Evolutionary conservation across 176 grass and related monocot species (phyloP), one percentile per base, ranked within the genome.

Genomic region (Chloris gayana): DNA sequence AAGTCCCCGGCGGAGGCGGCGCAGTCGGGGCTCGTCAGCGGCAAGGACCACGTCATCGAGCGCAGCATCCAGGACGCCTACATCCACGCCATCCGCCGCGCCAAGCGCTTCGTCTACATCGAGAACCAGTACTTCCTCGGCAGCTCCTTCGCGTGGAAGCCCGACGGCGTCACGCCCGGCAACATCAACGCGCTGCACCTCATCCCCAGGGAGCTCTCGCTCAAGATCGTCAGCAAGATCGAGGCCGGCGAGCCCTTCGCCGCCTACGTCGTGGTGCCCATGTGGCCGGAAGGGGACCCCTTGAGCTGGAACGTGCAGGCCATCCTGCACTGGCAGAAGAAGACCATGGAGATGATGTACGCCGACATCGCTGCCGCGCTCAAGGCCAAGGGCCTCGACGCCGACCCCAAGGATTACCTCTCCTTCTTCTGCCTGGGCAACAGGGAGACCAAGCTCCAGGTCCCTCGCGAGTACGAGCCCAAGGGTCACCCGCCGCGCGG

Each of bases 341-440:
- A 92, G 76, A 97, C 95, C 13, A 92, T 97, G 92, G 95, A 97
- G 19, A 97, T 97, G 94, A 97, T 97, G 92, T 97, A 97, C 72
- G 66, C 82, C 62, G 92, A 97, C 79, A 89, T 97, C 33, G 63
- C 75, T 13, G 18, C 88, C 65, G 89, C 92, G 2, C 80, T 97
- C 37, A 68, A 94, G 75, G 89, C 77, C 0, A 97, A 90, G 66
- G 79, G 80, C 60, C 90, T 97, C 1, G 66, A 87, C 1, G 85
- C 85, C 0, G 77, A 92, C 31, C 89, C 80, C 0, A 97, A 84
- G 83, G 89, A 97, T 49, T 97, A 97, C 80, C 89, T 97, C 22
- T 92, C 80, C n/a, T 94, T 97, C 83, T 97, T 94, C 49, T 97
- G 95, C 80, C 87, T 97, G 18, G 95, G 91, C 1, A 97, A 97